phyloP scores from a whole-genome alignment of 2,329 filamentous ascomycete species.

The Penicillium paneum region DNA sequence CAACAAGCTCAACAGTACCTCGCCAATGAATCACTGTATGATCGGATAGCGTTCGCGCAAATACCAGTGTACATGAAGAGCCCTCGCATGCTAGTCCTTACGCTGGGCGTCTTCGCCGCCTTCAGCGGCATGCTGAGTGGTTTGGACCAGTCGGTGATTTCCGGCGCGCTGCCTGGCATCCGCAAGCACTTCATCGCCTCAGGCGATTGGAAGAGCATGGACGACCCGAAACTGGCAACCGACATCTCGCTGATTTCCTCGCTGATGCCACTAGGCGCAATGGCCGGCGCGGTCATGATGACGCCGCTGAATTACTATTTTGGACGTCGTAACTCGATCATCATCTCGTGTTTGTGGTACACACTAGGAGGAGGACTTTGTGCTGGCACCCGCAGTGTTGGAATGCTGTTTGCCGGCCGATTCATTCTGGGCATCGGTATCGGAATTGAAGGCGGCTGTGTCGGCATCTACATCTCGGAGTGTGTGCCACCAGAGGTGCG shows the following conservation, averaged over 20 bases:
- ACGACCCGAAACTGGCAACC: neutral
- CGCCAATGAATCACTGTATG: neutral
- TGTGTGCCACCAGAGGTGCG: neutral
- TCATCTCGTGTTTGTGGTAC: neutral
- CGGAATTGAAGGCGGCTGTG: neutral
- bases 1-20: neutral
- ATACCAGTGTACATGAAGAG: neutral
- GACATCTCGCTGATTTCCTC: neutral
- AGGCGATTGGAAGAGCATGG: neutral
- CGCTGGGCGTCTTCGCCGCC: neutral
- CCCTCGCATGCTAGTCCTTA: neutral
- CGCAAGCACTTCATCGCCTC: neutral
- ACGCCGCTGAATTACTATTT: neutral
- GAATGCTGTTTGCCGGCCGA: neutral
- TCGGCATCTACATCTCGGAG: neutral
- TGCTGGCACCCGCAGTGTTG: neutral
- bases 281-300: neutral
- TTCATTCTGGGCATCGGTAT: neutral
- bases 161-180: neutral
- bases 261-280: neutral
- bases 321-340: neutral
- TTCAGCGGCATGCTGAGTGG: neutral
- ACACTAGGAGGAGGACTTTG: neutral
- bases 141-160: neutral
- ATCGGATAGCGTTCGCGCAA: neutral